Evolutionary conservation across 1,284 basidiomycete species (phyloP), one percentile per base, ranked within the genome.

Genomic region (Coniophora puteana): DNA sequence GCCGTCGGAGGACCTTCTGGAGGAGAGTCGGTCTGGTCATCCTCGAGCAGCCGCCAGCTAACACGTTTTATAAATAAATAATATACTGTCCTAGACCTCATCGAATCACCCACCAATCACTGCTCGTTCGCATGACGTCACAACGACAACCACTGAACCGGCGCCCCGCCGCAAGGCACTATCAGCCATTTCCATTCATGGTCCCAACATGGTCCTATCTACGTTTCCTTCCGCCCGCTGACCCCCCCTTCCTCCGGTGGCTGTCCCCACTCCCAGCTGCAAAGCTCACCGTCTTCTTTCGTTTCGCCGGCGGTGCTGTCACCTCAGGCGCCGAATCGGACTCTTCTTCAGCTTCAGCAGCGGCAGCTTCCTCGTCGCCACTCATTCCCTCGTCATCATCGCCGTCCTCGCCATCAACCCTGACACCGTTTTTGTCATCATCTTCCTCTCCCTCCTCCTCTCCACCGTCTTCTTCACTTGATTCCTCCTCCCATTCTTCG

Each of bases 401-500:
- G 4, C 45, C 53, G 4, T 47, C 54, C 5, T 46, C 47, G 13
- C 46, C 50, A 25, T 46, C 49, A 4, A 43, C 49, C 16, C 36
- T 40, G 6, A 35, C 52, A 5, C 43, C 60, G n/a, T 61, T 60
- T 18, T 60, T 62, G 5, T 58, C 64, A 18, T 55, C 63, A 4
- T 61, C 62, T 14, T 61, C 66, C 5, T 58, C 62, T 3, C 54
- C 56, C 10, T 54, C 52, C 23, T 46, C 44, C 17, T 55, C 58
- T 11, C 49, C 51, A 14, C 53, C 53, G 17, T 48, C 54, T 13
- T 46, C 47, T 13, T 57, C 57, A 16, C 50, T 38, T 2, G 51
- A 57, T 2, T 51, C 58, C 1, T 54, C 61, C 4, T 46, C 58
- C 72, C 79, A 88, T 38, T 69, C 67, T 40, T 71, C 69, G 30